Base-by-base conservation (phyloP, 1,284 basidiomycete genomes). In the Puccinia triticina region DNA sequence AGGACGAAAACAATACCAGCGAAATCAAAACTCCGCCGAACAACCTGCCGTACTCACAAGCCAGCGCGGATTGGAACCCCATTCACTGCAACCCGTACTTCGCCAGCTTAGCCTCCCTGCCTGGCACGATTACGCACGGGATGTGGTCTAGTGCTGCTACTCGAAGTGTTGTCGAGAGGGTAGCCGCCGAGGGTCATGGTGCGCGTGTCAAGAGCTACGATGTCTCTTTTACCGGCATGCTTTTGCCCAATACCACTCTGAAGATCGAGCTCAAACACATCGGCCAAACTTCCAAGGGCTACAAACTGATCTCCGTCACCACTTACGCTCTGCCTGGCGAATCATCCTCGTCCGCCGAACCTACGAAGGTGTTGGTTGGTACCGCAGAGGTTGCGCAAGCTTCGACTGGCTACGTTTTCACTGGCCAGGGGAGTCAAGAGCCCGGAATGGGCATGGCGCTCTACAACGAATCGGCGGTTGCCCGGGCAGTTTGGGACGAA, bases 31-130 rank as follows among this genome's bases (percentile, higher is more conserved):
- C 74, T 14, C 88, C 96, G 23, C 89, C 93, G 61, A 94, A 94
- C 79, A 98, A 99, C 87, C 89, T 97, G 88, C 93, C 95, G 4
- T 98, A 98, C 89, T 98, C 95, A 7, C 92, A 93, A 87, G 91
- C 96, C 83, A 98, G 96, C 1, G 96, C 96, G 72, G 97, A 99
- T 88, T 98, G 94, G 90, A 98, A 91, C 88, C 93, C 94, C n/a
- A 97, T 99, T 85, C 97, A 99, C 88, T 90, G 97, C 88, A 98
- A 99, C 88, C 97, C 96, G 0, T 98, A 98, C 90, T 98, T 99
- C 89, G 91, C 96, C 40, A 93, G 95, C 87, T 95, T 94, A 85
- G 96, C 96, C 21, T 91, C 92, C 29, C 91, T 99, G 32, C 96
- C 96, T 43, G 93, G 94, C 21, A 98, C 97, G 26, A 99, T 99